Evolutionary conservation across 2,329 filamentous ascomycete genomes (phyloP).

Genomic region (Monosporascus cannonballus): DNA sequence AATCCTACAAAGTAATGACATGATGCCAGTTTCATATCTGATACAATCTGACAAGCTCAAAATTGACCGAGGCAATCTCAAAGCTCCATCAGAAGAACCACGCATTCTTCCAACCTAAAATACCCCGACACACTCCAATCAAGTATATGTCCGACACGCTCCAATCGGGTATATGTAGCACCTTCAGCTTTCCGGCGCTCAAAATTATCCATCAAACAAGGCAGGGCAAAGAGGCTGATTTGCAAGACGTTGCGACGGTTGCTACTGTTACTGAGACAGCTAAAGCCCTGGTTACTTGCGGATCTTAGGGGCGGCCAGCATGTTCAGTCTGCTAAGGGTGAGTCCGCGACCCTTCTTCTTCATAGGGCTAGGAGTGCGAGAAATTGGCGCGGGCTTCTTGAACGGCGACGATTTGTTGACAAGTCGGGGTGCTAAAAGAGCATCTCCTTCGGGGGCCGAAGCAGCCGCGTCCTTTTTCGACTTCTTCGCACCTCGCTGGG

Average conservation of each 20-base stretch:
- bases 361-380: conserved; percentile 35
- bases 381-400: conserved; percentile 20
- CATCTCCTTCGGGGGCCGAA: conserved; percentile 39
- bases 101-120: not conserved
- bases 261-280: not conserved
- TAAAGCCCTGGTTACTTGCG: conserved; percentile 34
- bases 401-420: conserved; percentile 28
- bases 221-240: not conserved
- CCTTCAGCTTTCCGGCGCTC: not conserved
- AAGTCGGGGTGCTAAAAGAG: conserved; percentile 44
- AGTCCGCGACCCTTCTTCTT: conserved; percentile 46
- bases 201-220: not conserved
- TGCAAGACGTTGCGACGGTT: not conserved
- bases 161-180: not conserved
- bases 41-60: not conserved
- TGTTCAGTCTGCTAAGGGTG: conserved; percentile 54
- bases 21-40: not conserved
- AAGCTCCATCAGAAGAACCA: not conserved
- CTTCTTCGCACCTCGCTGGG: conserved; percentile 52
- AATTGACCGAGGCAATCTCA: not conserved
- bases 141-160: not conserved
- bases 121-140: not conserved
- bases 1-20: not conserved
- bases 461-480: conserved; percentile 40
- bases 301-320: conserved; percentile 55